These are phyloP conservation scores for Xanthoconium purpureum DNA, from an alignment of 768 basidiomycete genomes.

Conservation along the genomic window DNA sequence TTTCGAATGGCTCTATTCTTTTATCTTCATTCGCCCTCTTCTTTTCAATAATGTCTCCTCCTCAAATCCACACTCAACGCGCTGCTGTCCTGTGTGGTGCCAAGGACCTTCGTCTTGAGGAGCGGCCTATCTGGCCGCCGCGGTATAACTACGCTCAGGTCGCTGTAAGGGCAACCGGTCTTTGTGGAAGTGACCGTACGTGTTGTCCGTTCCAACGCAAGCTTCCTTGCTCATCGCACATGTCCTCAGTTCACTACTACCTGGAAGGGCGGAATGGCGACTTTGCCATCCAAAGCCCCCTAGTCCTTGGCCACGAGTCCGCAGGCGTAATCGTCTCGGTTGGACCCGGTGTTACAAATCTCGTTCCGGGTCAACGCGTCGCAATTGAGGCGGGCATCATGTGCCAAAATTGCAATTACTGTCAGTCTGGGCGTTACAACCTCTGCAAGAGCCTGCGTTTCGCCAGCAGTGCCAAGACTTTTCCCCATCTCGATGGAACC, in stretches of 20 bases:
- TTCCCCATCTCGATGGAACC: constrained; percentile 91
- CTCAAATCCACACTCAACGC: constrained; percentile 52
- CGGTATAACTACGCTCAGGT: constrained; percentile 74
- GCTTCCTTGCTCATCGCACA: not conserved
- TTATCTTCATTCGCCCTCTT: constrained; percentile 21
- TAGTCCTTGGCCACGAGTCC: constrained; percentile 92
- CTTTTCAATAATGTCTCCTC: constrained; percentile 40
- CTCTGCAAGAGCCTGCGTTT: constrained; percentile 90
- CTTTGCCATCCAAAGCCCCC: constrained; percentile 79
- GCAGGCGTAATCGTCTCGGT: constrained; percentile 86
- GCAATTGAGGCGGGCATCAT: constrained; percentile 92
- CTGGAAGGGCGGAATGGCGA: constrained; percentile 87
- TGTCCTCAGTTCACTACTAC: constrained; percentile 80
- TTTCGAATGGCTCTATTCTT: constrained; percentile 23
- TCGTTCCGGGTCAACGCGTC: constrained; percentile 79
- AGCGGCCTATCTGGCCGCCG: constrained; percentile 72
- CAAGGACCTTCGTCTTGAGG: constrained; percentile 77
- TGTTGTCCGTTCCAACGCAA: constrained; percentile 13
- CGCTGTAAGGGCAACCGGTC: constrained; percentile 75
- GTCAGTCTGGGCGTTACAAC: constrained; percentile 81
- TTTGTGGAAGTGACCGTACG: constrained; percentile 85
- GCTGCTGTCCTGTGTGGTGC: constrained; percentile 84
- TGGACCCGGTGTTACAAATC: constrained; percentile 61
- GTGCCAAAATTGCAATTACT: constrained; percentile 74
- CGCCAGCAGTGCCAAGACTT: constrained; percentile 84